phyloP scores from a whole-genome alignment of 345 rosid species.

The Dimocarpus longan region DNA sequence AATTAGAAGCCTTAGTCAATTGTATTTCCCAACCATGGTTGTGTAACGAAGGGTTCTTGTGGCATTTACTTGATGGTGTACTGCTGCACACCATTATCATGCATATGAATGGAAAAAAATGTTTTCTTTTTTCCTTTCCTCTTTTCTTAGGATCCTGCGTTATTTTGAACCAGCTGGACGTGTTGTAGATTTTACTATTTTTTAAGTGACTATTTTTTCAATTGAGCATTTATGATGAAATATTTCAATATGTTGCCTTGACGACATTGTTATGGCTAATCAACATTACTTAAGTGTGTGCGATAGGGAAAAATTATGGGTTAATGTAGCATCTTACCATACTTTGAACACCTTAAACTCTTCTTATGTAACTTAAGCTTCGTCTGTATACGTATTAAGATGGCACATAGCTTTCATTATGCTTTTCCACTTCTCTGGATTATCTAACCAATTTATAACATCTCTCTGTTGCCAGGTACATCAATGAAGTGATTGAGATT shows the following conservation, averaged over 20 bases:
- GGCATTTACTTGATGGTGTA: background rate
- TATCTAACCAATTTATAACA: background rate
- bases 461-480: constrained; percentile 50
- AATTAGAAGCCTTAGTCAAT: background rate
- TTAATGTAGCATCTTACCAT: background rate
- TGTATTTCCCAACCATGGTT: background rate
- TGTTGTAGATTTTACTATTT: background rate
- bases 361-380: background rate
- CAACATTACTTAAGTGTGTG: background rate
- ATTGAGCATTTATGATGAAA: background rate
- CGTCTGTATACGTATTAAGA: background rate
- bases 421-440: background rate
- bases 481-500: constrained; percentile 84
- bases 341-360: background rate
- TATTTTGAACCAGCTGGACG: background rate
- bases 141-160: background rate
- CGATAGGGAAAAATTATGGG: background rate
- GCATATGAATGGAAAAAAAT: background rate
- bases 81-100: background rate
- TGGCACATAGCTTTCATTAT: background rate
- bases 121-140: background rate
- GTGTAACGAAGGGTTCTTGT: background rate
- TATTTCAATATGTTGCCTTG: background rate
- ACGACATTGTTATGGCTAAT: constrained; percentile 3
- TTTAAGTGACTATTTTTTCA: background rate